A percentile compares a stretch with the other conserved stretches of the same genome.
phyloP scores from a whole-genome alignment of 306 rosid genomes.

The Sicyos baderoa region DNA sequence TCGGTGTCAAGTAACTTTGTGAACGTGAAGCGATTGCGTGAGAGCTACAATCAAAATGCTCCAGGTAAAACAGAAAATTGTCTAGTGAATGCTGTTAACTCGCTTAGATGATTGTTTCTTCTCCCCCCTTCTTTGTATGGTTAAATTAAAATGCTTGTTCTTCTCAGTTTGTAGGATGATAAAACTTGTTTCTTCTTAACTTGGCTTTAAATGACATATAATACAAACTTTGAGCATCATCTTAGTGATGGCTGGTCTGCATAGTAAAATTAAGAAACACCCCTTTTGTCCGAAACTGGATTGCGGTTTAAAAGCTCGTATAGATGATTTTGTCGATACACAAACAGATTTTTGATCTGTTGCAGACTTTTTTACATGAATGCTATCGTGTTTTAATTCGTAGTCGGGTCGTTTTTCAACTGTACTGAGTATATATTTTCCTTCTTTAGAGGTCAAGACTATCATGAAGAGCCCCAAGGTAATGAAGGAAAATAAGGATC shows the following conservation, averaged over 20 bases:
- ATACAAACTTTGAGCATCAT: neutral
- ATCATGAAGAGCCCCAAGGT: slow-evolving; percentile 73
- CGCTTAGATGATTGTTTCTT: neutral
- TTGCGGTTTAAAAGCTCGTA: neutral
- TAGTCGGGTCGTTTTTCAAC: neutral
- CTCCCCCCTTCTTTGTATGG: neutral
- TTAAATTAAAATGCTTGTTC: neutral
- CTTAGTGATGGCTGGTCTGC: neutral
- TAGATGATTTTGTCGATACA: neutral
- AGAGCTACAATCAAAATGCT: slow-evolving; percentile 47
- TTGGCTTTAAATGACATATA: neutral
- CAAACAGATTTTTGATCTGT: neutral
- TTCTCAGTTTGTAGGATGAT: slow-evolving; percentile 3
- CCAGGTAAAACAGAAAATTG: slow-evolving; percentile 55
- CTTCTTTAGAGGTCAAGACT: slow-evolving; percentile 57
- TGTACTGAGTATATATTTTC: slow-evolving; percentile 10
- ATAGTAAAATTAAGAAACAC: neutral
- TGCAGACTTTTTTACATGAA: slow-evolving; percentile 9
- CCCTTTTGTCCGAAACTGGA: neutral
- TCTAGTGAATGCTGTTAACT: neutral
- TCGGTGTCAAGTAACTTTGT: slow-evolving; percentile 38
- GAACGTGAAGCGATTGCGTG: slow-evolving; percentile 45
- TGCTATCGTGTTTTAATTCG: neutral
- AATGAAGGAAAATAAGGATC: slow-evolving; percentile 59
- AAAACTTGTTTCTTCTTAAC: neutral